Percentiles rank a stretch among this genome's conserved stretches.
Conservation (phyloP, 2,329 filamentous ascomycete genomes). For the Penicillium hordei region DNA sequence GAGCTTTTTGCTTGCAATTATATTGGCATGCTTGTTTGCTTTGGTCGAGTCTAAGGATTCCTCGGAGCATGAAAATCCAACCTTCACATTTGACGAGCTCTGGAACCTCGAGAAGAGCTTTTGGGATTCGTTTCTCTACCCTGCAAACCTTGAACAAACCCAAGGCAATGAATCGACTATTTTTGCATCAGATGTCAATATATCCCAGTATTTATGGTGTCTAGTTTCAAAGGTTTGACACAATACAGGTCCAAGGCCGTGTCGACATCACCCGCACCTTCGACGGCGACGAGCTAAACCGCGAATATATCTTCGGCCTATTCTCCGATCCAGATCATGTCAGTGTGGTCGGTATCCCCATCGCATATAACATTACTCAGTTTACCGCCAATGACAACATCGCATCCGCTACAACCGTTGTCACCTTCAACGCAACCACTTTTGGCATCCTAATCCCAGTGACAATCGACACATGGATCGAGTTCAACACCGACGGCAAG, state of each 20-base stretch:
- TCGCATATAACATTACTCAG: conserved; percentile 29
- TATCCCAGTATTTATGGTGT: not conserved
- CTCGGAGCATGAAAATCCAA: not conserved
- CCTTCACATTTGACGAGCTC: conserved; percentile 23
- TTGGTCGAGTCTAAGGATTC: not conserved
- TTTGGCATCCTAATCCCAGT: conserved; percentile 25
- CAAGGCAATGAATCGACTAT: conserved; percentile 23
- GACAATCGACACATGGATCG: conserved; percentile 31
- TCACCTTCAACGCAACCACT: conserved; percentile 27
- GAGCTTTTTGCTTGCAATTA: not conserved
- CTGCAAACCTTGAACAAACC: conserved; percentile 24
- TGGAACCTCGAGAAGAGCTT: conserved; percentile 26
- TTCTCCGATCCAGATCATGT: conserved; percentile 22
- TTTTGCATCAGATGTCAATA: conserved; percentile 23
- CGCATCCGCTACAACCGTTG: conserved; percentile 22
- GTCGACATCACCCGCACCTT: conserved; percentile 31
- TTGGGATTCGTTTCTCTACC: conserved; percentile 29
- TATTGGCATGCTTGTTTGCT: not conserved
- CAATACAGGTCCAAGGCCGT: conserved; percentile 26
- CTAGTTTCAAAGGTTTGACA: not conserved
- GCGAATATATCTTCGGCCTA: conserved; percentile 31
- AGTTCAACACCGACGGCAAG: conserved; percentile 23
- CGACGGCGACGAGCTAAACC: conserved; percentile 27
- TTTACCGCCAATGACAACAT: conserved; percentile 26
- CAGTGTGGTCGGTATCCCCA: conserved; percentile 24